Evolutionary conservation across 352 stramenopile species (phyloP), one percentile per base, ranked within the genome.

Genomic region (Pythium rishiriense): DNA sequence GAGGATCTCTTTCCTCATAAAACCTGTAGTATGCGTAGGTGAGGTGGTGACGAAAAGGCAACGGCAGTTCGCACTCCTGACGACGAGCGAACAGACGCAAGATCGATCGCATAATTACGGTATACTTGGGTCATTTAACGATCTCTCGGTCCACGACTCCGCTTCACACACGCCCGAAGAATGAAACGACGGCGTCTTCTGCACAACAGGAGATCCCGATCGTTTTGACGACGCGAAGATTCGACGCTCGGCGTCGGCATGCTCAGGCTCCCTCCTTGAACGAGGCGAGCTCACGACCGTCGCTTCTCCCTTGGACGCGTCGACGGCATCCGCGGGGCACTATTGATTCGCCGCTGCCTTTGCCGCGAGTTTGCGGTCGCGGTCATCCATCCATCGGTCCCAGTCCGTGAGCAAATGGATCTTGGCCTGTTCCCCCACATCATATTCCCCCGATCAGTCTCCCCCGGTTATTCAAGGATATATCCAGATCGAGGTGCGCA

Each of bases 371-470:
- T 83, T 87, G 26, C 83, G 79, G 76, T 93, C 81, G 15, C 83
- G 80, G 17, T 89, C 80, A 61, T 93, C 81, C 81, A 93, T 93
- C 78, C 87, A 81, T 56, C 80, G 79, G 71, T 93, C 83, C 81
- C 81, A 93, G 68, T 91, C 76, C 57, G 83, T 90, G 62, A 93
- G 49, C 67, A 90, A 68, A 56, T 90, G 72, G 53, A 93, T 70
- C 62, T 93, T 93, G 78, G 76, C 87, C 83, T 93, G 54, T 42
- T 29, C 22, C 1, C 45, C 4, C 28, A 11, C 25, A 26, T 31
- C 28, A 52, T n/a, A 5, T n/a, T n/a, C n/a, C n/a, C n/a, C n/a
- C n/a, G n/a, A n/a, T n/a, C n/a, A n/a, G n/a, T n/a, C n/a, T n/a
- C n/a, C n/a, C n/a, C n/a, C n/a, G n/a, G n/a, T n/a, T n/a, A n/a